Base-by-base conservation (phyloP, 2,329 filamentous ascomycete genomes). In the Aspergillus ibericus region DNA sequence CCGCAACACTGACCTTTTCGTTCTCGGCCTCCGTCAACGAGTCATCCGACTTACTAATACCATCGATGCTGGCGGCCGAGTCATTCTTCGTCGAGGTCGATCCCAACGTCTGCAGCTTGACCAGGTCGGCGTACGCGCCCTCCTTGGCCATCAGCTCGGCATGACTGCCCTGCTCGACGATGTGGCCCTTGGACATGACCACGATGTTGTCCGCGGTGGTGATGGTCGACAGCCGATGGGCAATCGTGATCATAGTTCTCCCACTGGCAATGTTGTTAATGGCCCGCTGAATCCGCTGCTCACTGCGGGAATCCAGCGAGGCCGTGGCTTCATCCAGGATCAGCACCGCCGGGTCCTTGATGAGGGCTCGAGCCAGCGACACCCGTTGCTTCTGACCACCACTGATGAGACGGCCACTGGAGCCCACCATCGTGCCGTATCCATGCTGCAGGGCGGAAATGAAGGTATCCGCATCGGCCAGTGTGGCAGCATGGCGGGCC, bases 341-440 rank as follows among this genome's bases (percentile, higher is more conserved):
- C 1, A 96, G 83, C 68, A 96, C 82, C 77, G 89, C 91, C 0
- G 91, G 92, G 65, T 96, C 87, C 4, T 87, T 90, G 16, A 96
- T 87, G 50, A 96, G 83, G 27, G 90, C 90, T 62, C 91, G 81
- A 3, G 92, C 91, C 71, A 96, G 95, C 5, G 91, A 90, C 65
- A 96, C 92, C 62, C 93, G 88, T 75, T 96, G 93, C 72, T 95
- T 93, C 76, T 96, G 92, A n/a, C 92, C 92, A 71, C 93, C 92
- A 52, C 89, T 93, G 9, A 96, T 81, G 47, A 93, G 77, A 63
- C 92, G 91, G 5, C 91, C 92, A 61, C 91, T 85, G 71, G 95
- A 90, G 56, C 92, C 92, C 15, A 96, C 91, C 60, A 91, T 85
- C 0, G 92, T 96, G 63, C 93, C 82, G 66, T 96, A 96, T 9